Conservation (phyloP, 192 early-diverging fungal genomes). For the Coemansia sp. region DNA sequence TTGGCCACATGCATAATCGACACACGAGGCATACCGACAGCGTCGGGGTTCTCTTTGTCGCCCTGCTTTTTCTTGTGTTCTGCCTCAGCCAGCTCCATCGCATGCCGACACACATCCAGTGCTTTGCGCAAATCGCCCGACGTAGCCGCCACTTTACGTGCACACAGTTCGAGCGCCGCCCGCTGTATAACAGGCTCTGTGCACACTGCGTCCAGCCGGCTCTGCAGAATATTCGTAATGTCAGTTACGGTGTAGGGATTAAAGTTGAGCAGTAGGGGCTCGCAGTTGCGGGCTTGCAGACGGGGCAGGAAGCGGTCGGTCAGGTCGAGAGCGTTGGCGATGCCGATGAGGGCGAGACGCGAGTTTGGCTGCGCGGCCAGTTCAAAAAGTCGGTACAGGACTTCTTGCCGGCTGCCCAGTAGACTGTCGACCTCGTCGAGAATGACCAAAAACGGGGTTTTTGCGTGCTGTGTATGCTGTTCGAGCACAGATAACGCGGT, state of each 20-base stretch:
- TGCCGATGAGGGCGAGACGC: constrained; percentile 78
- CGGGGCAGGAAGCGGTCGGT: constrained; percentile 87
- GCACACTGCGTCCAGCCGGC: constrained; percentile 65
- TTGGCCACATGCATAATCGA: constrained; percentile 75
- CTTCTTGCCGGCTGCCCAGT: constrained; percentile 73
- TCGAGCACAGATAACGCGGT: constrained; percentile 58
- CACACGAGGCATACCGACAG: constrained; percentile 66
- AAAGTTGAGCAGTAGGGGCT: constrained; percentile 80
- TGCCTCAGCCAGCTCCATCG: constrained; percentile 78
- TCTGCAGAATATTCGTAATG: constrained; percentile 86
- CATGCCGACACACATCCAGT: constrained; percentile 79
- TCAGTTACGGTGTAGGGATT: constrained; percentile 83
- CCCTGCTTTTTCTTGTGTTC: constrained; percentile 51
- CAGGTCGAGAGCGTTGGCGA: constrained; percentile 92
- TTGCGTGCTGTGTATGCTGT: constrained; percentile 43
- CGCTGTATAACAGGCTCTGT: constrained; percentile 67
- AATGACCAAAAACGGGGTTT: constrained; percentile 59
- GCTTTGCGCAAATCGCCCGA: constrained; percentile 83
- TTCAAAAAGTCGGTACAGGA: constrained; percentile 88
- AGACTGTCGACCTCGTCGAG: constrained; percentile 94
- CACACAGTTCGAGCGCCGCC: constrained; percentile 86
- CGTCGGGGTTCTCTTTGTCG: constrained; percentile 38
- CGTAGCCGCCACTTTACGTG: constrained; percentile 82
- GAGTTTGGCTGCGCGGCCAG: constrained; percentile 57
- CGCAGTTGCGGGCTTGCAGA: constrained; percentile 76